Evolutionary conservation across 2,329 filamentous ascomycete species (phyloP).

Genomic region (Pleoardoris graminearum): DNA sequence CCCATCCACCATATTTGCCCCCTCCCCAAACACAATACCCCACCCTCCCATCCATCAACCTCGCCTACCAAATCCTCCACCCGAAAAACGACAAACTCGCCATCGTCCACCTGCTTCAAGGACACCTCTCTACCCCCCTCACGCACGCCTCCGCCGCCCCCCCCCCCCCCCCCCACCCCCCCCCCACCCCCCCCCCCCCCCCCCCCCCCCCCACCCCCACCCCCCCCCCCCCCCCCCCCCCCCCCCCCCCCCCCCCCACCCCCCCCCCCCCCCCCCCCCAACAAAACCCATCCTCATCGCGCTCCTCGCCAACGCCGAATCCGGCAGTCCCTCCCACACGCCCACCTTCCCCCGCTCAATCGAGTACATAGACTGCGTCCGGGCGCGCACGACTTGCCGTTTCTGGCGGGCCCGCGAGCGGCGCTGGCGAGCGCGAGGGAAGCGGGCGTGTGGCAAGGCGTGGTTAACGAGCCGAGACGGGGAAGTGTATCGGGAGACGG

Average conservation of each 20-base stretch:
- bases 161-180: constrained; percentile 56
- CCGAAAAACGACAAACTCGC: constrained; percentile 27
- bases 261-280: constrained; percentile 50
- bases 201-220: constrained; percentile 55
- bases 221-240: constrained; percentile 51
- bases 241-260: constrained; percentile 54
- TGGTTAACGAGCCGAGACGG: constrained; percentile 49
- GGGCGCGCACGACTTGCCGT: constrained; percentile 57
- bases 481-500: constrained; percentile 43
- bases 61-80: constrained; percentile 31
- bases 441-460: constrained; percentile 44
- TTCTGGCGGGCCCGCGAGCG: constrained; percentile 58
- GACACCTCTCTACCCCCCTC: constrained; percentile 54
- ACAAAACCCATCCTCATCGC: constrained; percentile 57
- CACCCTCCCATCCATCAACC: not conserved
- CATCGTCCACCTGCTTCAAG: constrained; percentile 60
- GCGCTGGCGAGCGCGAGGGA: constrained; percentile 52
- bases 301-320: constrained; percentile 59
- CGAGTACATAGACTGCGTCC: constrained; percentile 58
- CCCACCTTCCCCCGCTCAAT: constrained; percentile 51
- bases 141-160: constrained; percentile 52
- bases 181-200: constrained; percentile 59
- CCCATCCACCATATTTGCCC: too few species aligned
- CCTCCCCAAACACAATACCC: not conserved
- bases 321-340: constrained; percentile 57